phyloP scores from a whole-genome alignment of 768 basidiomycete species.

The Leccinum subgranulosum region DNA sequence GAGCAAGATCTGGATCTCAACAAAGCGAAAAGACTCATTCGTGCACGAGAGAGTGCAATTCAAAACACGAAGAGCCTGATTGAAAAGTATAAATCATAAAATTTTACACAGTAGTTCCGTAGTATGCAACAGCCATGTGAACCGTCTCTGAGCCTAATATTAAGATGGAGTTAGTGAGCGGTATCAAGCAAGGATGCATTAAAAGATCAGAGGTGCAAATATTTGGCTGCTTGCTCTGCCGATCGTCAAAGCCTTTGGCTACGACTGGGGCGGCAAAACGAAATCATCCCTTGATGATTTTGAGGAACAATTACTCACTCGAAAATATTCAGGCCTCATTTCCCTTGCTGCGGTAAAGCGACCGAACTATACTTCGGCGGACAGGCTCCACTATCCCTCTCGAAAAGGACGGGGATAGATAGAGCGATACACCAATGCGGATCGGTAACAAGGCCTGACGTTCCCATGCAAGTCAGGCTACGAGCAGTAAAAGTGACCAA shows the following conservation, averaged over 20 bases:
- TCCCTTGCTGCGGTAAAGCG: constrained; percentile 14
- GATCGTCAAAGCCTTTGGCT: constrained; percentile 59
- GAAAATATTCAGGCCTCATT: neutral
- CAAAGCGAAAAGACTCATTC: constrained; percentile 65
- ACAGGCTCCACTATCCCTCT: constrained; percentile 63
- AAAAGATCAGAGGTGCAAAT: constrained; percentile 57
- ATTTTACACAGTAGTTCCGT: neutral
- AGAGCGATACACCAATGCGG: constrained; percentile 69
- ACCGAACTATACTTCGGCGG: constrained; percentile 28
- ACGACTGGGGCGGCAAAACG: constrained; percentile 75
- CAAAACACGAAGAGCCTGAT: constrained; percentile 57
- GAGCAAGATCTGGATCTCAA: constrained; percentile 45
- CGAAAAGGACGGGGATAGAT: constrained; percentile 71
- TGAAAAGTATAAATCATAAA: constrained; percentile 32
- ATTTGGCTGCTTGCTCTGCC: constrained; percentile 67
- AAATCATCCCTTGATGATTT: constrained; percentile 47
- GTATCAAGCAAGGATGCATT: neutral
- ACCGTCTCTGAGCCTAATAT: neutral
- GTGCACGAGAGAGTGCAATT: constrained; percentile 67
- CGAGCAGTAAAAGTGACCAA: neutral
- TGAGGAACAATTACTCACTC: constrained; percentile 28
- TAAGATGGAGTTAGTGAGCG: constrained; percentile 10
- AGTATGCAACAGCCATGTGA: constrained; percentile 3
- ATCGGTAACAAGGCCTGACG: constrained; percentile 68
- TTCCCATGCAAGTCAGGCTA: neutral